Base-by-base conservation (phyloP, 148 eudicot species). In the Limonium bicolor region DNA sequence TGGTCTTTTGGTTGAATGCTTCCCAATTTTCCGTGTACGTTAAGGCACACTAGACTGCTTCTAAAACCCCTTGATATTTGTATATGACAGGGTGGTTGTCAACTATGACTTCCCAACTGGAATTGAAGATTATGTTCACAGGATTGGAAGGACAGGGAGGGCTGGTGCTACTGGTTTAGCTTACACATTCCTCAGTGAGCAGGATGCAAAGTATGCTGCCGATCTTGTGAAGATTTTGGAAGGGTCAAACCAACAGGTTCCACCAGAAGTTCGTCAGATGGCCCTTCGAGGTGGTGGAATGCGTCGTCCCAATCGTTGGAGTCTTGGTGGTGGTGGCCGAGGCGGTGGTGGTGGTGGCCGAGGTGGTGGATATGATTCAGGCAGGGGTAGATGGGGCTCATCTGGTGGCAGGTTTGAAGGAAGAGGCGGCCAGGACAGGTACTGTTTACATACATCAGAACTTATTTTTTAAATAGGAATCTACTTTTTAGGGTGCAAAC, bases 101-200 rank as follows among this genome's bases (percentile, higher is more conserved):
- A 88, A 83, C 47, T 88, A 76, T 60, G 96, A 88, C 60, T 88
- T 88, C 52, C 96, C 96, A 23, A 77, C 78, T 2, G 96, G 96
- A 48, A 51, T 88, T 36, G 94, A 88, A 69, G 96, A 88, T 59
- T 88, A 88, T 69, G 96, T 88, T 42, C 96, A 88, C 81, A 68
- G 96, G 59, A 88, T 88, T 56, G 96, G 96, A 36, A 74, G 96
- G 67, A 90, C 97, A 18, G 97, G 97, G 20, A 78, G 97, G 70
- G 97, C 97, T 41, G 97, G 97, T 62, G 93, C 95, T 25, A 80
- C 85, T 17, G 97, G 97, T 5, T 30, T 61, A 41, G 93, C 97
- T 30, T 71, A 80, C 56, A 77, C 97, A 2, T 90, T 90, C 43
- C 71, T 90, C 20, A 39, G 68, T 31, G 93, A 80, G 22, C 87